A percentile compares a stretch with the other conserved stretches of the same genome.
Conservation (phyloP, 805 yeast genomes). For the Nakazawaea peltata region DNA sequence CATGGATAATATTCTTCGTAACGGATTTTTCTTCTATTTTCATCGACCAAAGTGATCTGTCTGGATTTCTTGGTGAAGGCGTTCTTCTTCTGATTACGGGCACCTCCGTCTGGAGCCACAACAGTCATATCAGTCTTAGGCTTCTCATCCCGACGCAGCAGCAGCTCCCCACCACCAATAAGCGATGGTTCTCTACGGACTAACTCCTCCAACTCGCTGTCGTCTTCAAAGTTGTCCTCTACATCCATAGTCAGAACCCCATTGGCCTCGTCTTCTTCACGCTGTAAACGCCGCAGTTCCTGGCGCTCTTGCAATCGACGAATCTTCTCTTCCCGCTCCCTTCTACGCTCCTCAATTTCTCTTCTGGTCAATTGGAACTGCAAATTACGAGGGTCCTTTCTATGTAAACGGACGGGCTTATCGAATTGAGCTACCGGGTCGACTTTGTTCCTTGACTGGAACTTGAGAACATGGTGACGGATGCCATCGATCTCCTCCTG, state of each 20-base stretch:
- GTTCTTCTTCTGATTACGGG: constrained; percentile 53
- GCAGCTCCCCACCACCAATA: too few relatives aligned
- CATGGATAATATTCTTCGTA: constrained; percentile 97
- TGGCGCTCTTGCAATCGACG: constrained; percentile 24
- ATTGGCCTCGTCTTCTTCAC: constrained; percentile 10
- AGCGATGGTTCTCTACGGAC: constrained; percentile 12
- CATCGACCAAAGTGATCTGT: constrained; percentile 76
- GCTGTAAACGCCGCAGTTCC: constrained; percentile 13
- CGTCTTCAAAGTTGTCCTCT: constrained; percentile 21
- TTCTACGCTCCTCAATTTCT: constrained; percentile 60
- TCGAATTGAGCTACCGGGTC: constrained; percentile 68
- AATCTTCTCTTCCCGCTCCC: constrained; percentile 34
- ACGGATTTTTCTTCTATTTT: constrained; percentile 71
- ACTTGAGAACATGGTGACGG: constrained; percentile 74
- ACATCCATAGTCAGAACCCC: constrained; percentile 16
- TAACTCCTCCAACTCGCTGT: constrained; percentile 18
- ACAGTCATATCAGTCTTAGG: constrained; percentile 45
- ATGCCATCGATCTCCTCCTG: constrained; percentile 63
- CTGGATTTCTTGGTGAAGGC: constrained; percentile 72
- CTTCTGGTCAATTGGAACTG: constrained; percentile 79
- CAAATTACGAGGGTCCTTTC: constrained; percentile 88
- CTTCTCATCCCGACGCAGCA: constrained; percentile 19
- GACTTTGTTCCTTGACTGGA: constrained; percentile 64
- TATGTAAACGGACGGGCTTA: constrained; percentile 78
- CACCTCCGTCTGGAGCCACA: constrained; percentile 92